phyloP scores from a whole-genome alignment of 2,329 filamentous ascomycete genomes.

The Phaeosphaeriaceae sp. region DNA sequence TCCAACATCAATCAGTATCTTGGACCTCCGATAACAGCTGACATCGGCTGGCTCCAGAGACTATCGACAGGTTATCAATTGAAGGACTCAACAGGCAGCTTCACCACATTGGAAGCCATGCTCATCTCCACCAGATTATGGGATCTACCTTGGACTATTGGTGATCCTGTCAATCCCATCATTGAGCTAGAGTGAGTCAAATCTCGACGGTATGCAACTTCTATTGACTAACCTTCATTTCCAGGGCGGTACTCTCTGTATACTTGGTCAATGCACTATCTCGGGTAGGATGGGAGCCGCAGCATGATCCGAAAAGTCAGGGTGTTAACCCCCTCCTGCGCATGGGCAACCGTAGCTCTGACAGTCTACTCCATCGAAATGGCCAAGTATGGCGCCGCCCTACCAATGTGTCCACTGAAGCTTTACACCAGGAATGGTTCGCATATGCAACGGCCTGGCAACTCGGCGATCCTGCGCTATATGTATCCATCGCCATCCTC shows the following conservation, averaged over 20 bases:
- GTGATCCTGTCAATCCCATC: neutral
- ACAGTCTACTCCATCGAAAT: neutral
- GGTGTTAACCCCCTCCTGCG: constrained; percentile 6
- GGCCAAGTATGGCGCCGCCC: constrained; percentile 4
- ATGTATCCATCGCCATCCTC: constrained; percentile 5
- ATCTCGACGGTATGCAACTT: neutral
- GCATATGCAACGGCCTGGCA: constrained; percentile 6
- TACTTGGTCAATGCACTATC: constrained; percentile 7
- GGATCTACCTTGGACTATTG: constrained; percentile 4
- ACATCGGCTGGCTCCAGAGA: neutral
- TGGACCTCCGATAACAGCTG: constrained; percentile 4
- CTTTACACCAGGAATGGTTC: constrained; percentile 7
- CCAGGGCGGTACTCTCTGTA: constrained; percentile 5
- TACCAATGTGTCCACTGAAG: neutral
- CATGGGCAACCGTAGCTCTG: neutral
- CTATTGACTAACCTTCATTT: neutral
- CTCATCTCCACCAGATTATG: constrained; percentile 8
- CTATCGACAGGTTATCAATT: constrained; percentile 3
- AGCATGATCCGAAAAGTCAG: neutral
- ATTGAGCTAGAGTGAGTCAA: constrained; percentile 4
- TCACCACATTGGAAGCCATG: constrained; percentile 5
- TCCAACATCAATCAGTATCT: neutral
- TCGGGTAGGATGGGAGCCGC: constrained; percentile 6
- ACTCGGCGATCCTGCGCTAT: constrained; percentile 1
- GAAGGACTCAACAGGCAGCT: constrained; percentile 5